These are phyloP conservation scores for Phoma sp. DNA, from an alignment of 2,329 filamentous ascomycete genomes.

Conservation along the genomic window DNA sequence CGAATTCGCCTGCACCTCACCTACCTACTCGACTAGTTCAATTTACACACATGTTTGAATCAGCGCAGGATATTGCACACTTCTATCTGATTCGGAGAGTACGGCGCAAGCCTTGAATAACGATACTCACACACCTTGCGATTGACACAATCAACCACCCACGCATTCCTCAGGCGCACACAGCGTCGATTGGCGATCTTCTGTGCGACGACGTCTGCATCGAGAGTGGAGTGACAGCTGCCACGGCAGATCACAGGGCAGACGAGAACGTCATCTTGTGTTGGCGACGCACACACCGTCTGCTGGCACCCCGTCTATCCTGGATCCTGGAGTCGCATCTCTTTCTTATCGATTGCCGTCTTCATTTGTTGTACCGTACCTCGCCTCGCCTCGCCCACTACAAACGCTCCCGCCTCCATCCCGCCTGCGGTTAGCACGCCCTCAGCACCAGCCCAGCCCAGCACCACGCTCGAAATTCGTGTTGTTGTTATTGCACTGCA, in stretches of 20 bases:
- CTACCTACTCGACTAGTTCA: too few species aligned
- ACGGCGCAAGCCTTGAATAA: slow-evolving; percentile 36
- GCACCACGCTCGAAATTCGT: too few species aligned
- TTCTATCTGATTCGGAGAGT: slow-evolving; percentile 45
- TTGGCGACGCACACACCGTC: too few species aligned
- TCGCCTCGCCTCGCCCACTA: too few species aligned
- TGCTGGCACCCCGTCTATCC: too few species aligned
- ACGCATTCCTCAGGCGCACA: slow-evolving; percentile 4
- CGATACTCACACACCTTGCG: neutral
- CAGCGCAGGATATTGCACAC: slow-evolving; percentile 34
- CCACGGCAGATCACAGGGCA: neutral
- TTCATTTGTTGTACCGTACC: neutral
- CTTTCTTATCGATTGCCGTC: too few species aligned
- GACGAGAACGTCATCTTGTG: too few species aligned
- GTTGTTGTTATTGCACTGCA: neutral
- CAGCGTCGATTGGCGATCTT: slow-evolving; percentile 4
- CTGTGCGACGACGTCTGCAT: slow-evolving; percentile 8
- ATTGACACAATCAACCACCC: slow-evolving; percentile 4
- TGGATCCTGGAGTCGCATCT: neutral
- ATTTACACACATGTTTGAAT: slow-evolving; percentile 38
- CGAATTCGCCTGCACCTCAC: too few species aligned
- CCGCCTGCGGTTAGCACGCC: slow-evolving; percentile 14
- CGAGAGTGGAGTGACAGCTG: slow-evolving; percentile 13
- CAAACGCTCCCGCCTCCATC: slow-evolving; percentile 1
- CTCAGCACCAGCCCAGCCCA: too few species aligned